Base-by-base conservation (phyloP, 2,329 filamentous ascomycete species). In the Cercospora sp. region DNA sequence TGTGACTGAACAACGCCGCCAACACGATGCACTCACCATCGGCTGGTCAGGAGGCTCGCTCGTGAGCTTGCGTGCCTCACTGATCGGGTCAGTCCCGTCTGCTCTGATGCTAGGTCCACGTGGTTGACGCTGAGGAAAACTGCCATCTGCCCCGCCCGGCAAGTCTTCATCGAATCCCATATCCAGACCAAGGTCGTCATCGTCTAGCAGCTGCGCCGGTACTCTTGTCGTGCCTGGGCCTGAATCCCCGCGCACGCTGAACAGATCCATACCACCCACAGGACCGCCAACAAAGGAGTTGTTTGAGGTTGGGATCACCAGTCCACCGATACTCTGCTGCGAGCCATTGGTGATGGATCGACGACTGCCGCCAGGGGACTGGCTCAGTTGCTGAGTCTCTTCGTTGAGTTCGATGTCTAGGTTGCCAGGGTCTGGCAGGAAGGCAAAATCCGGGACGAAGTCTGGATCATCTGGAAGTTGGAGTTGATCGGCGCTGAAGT, bases 401-500 rank as follows among this genome's bases (percentile, higher is more conserved):
- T 77, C 72, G 16, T 89, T 75, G 60, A 87, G 83, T 23, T 87
- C 77, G 33, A 89, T 83, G 66, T 73, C 64, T 18, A 75, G 60
- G 58, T 75, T 53, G 26, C 70, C 69, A 62, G 88, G 84, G 59
- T 90, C 83, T 0, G 85, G 82, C 1, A 89, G 87, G 28, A 93
- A 81, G 36, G 83, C 82, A 36, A 89, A 83, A 53, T 90, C 87
- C 0, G 90, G 89, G 10, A 45, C 57, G 76, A 98, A 97, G 51
- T 87, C 85, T 0, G 93, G 93, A 75, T 98, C 94, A 74, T 98
- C 92, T 64, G 87, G 83, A 1, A 98, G 83, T 3, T 93, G 83
- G 65, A 97, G 88, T 72, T 94, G 89, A 26, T 91, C 88, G 5
- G 87, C 88, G 73, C 92, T 97, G 72, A 16, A 65, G 28, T 23